Evolutionary conservation across 371 early-diverging fungal genomes (phyloP).

Genomic region (Ordospora colligata): DNA sequence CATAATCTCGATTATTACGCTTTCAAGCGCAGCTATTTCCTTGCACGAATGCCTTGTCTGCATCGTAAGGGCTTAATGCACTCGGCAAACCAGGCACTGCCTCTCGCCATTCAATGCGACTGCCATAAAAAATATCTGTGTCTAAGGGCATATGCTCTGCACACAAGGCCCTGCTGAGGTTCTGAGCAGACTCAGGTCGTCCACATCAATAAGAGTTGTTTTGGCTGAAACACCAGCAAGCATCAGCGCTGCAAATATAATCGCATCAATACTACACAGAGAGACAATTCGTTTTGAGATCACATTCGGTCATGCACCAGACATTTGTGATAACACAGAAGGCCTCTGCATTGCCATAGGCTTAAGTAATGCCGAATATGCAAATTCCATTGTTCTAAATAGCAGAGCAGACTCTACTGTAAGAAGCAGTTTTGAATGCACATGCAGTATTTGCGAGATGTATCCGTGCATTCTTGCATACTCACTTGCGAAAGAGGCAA

Average conservation of each 20-base stretch:
- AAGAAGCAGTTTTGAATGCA: background rate
- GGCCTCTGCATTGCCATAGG: background rate
- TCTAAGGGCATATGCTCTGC: background rate
- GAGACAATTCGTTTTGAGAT: constrained; percentile 25
- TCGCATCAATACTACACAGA: constrained; percentile 5
- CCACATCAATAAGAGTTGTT: background rate
- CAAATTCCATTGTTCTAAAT: background rate
- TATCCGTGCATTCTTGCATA: background rate
- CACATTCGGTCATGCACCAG: background rate
- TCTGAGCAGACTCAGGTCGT: background rate
- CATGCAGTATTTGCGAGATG: background rate
- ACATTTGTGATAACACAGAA: background rate
- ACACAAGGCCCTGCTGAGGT: background rate
- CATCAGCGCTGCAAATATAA: constrained; percentile 8
- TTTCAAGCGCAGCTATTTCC: background rate
- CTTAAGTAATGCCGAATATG: background rate
- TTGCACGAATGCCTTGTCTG: background rate
- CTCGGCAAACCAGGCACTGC: background rate
- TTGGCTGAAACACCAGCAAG: background rate
- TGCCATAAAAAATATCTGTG: background rate
- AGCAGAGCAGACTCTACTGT: background rate
- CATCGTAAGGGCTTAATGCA: background rate
- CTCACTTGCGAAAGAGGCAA: background rate
- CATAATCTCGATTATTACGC: background rate
- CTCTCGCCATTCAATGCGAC: background rate